Evolutionary conservation across 495 filamentous ascomycete genomes (phyloP).

Genomic region (Trichocladium antarcticum): DNA sequence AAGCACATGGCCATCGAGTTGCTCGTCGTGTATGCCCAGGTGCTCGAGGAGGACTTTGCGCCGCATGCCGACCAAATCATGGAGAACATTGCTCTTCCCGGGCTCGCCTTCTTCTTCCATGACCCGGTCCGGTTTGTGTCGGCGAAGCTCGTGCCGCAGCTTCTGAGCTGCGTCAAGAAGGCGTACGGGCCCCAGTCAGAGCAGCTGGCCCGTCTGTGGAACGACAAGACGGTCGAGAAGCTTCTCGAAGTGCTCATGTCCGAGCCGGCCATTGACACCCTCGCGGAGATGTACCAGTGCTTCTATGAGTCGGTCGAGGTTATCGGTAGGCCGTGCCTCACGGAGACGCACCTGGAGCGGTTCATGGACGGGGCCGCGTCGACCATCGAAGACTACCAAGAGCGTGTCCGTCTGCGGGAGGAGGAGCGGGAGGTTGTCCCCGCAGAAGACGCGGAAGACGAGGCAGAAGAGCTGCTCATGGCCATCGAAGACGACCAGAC

Average conservation of each 20-base stretch:
- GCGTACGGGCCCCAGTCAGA: constrained; percentile 66
- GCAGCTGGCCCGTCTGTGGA: constrained; percentile 69
- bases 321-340: constrained; percentile 73
- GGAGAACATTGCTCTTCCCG: constrained; percentile 90
- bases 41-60: constrained; percentile 82
- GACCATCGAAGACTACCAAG: constrained; percentile 83
- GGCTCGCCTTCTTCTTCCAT: constrained; percentile 97
- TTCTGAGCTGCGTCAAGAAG: constrained; percentile 89
- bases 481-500: constrained; percentile 97
- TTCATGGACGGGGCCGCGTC: constrained; percentile 79
- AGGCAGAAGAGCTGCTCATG: constrained; percentile 66
- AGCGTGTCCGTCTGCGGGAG: constrained; percentile 63
- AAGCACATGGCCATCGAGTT: constrained; percentile 99
- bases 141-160: constrained; percentile 86
- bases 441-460: constrained; percentile 47
- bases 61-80: constrained; percentile 87
- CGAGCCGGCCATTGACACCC: constrained; percentile 89
- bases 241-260: constrained; percentile 88
- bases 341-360: constrained; percentile 60
- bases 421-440: constrained; percentile 58
- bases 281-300: constrained; percentile 99
- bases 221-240: constrained; percentile 66
- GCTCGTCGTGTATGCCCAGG: constrained; percentile 91
- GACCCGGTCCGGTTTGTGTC: constrained; percentile 93
- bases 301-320: constrained; percentile 99